Percentiles rank a stretch among this genome's conserved stretches.
These are phyloP conservation scores for Haemoproteus tartakovskyi DNA, from an alignment of 169 alveolate genomes.

Conservation along the genomic window DNA sequence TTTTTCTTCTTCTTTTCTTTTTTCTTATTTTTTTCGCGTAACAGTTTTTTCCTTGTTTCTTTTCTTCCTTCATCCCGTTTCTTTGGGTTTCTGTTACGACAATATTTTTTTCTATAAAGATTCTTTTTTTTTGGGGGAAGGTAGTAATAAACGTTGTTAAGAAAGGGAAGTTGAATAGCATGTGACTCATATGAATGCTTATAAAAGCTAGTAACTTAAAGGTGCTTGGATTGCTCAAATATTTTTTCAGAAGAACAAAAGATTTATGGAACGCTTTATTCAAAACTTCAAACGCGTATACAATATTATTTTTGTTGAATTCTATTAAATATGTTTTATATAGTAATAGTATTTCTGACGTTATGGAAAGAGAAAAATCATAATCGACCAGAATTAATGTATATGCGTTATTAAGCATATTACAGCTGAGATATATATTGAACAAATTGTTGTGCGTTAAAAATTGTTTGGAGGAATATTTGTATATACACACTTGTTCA, in stretches of 20 bases:
- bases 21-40: too few relatives aligned
- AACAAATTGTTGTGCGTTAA: constrained; percentile 34
- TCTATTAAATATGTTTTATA: constrained; percentile 51
- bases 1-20: too few relatives aligned
- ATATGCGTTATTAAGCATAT: constrained; percentile 33
- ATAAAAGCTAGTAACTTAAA: constrained; percentile 45
- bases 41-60: not conserved
- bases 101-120: constrained; percentile 24
- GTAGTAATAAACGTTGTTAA: constrained; percentile 6
- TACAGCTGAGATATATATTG: constrained; percentile 45
- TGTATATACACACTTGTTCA: constrained; percentile 20
- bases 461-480: constrained; percentile 25
- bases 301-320: constrained; percentile 34
- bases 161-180: constrained; percentile 37
- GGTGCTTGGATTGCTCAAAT: constrained; percentile 43
- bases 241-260: constrained; percentile 35
- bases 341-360: constrained; percentile 37
- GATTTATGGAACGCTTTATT: constrained; percentile 32
- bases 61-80: not conserved
- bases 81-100: constrained; percentile 13
- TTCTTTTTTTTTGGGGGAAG: constrained; percentile 11
- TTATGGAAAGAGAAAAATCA: constrained; percentile 49
- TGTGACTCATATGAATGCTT: constrained; percentile 19
- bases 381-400: constrained; percentile 18
- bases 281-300: constrained; percentile 19